Percentiles rank a stretch among this genome's conserved stretches.
Evolutionary conservation across 1,284 basidiomycete species (phyloP).

Genomic region (Xanthoconium separans): DNA sequence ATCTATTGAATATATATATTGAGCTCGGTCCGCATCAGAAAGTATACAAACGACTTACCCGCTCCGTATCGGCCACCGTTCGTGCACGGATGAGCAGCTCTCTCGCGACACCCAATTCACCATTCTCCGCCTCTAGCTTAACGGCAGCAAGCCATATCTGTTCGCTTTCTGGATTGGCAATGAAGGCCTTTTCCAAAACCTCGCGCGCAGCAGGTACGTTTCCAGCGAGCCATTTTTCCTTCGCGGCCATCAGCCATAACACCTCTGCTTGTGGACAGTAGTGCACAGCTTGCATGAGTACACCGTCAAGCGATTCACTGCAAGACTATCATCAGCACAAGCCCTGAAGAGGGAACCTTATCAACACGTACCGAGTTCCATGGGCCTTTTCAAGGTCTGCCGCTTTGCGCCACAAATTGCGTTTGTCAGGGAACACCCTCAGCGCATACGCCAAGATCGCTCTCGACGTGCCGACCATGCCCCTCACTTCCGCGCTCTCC

Average conservation of each 20-base stretch:
- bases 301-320: conserved; percentile 79
- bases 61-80: conserved; percentile 85
- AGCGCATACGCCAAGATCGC: conserved; percentile 90
- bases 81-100: conserved; percentile 87
- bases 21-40: background rate
- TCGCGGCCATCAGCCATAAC: conserved; percentile 96
- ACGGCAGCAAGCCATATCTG: conserved; percentile 97
- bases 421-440: conserved; percentile 85
- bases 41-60: conserved; percentile 51
- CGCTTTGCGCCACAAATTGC: conserved; percentile 84
- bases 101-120: conserved; percentile 81
- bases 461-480: conserved; percentile 80
- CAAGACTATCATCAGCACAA: conserved; percentile 1
- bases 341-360: background rate
- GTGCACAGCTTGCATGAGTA: conserved; percentile 81
- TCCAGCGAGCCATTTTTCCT: conserved; percentile 89
- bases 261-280: conserved; percentile 94
- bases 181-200: conserved; percentile 88
- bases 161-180: conserved; percentile 95
- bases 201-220: conserved; percentile 87
- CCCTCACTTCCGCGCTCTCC: conserved; percentile 73
- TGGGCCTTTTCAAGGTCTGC: conserved; percentile 91
- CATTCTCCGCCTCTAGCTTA: conserved; percentile 94
- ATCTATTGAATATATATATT: conserved; percentile 51
- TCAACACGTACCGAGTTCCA: conserved; percentile 62